Evolutionary conservation across 2,329 filamentous ascomycete species (phyloP), one percentile per base, ranked within the genome.

Genomic region (Sarocladium strictum): DNA sequence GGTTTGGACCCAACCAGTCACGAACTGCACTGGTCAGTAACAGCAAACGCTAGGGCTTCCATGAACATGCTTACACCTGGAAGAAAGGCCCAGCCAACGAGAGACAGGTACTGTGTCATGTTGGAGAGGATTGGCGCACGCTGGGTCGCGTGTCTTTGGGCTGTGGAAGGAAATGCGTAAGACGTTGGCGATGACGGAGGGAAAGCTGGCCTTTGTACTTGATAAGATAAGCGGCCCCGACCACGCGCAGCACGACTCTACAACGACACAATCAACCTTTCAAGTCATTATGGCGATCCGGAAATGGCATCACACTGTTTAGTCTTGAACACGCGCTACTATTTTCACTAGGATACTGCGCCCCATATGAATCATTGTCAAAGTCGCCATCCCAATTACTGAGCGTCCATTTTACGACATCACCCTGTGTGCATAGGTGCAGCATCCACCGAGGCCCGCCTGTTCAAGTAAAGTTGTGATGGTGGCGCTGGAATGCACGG

Each of bases 1-100:
- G 58, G 80, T 79, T 69, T 97, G 93, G 5, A 87, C 68, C 75
- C 86, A 89, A 59, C 83, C 82, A 35, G 90, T 92, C 50, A 85
- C 87, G 62, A 93, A 82, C 89, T 95, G 32, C n/a, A n/a, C n/a
- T n/a, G 21, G 50, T 24, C 29, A 33, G 32, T 32, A 32, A n/a
- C n/a, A 37, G 37, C 12, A 15, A 23, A 38, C 7, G 38, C 33
- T 43, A 26, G n/a, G 29, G 47, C 29, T 24, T 55, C 53, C 55
- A 33, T 53, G 56, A 27, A 56, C 53, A 41, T 29, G 59, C 76
- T 50, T 67, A 81, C 79, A 53, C 73, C 71, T 45, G 80, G 79
- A 50, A 83, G 73, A 62, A 83, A 81, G 56, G 72, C 72, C 80
- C 80, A 83, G 62, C 78, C 79, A 61, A 81, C 55, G 41, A 83